A percentile compares a stretch with the other conserved stretches of the same genome.
phyloP scores from a whole-genome alignment of 768 basidiomycete genomes.

The Cystobasidiopsis lactophilus region DNA sequence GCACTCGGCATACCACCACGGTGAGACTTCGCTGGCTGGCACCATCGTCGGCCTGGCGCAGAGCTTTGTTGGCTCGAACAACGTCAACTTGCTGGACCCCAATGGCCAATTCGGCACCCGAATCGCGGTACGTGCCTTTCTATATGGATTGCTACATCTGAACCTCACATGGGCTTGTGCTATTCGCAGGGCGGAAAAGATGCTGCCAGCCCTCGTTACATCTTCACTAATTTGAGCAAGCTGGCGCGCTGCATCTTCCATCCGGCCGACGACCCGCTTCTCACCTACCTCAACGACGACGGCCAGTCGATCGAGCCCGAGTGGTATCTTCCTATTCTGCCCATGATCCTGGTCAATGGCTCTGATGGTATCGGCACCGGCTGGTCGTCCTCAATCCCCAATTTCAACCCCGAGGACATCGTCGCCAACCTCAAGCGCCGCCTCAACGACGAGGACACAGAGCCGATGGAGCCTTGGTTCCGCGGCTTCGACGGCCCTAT shows the following conservation, averaged over 20 bases:
- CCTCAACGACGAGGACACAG: constrained; percentile 63
- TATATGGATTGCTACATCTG: constrained; percentile 14
- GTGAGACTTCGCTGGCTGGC: constrained; percentile 60
- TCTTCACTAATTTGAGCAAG: constrained; percentile 56
- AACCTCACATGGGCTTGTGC: constrained; percentile 20
- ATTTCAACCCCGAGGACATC: constrained; percentile 77
- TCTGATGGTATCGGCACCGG: constrained; percentile 96
- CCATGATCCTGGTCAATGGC: constrained; percentile 75
- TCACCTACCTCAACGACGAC: constrained; percentile 67
- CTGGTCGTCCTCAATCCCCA: constrained; percentile 84
- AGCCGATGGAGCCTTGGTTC: constrained; percentile 91
- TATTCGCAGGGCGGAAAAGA: constrained; percentile 99
- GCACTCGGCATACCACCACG: constrained; percentile 89
- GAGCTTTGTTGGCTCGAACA: constrained; percentile 84
- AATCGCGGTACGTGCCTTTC: too few species aligned
- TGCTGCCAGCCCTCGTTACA: constrained; percentile 88
- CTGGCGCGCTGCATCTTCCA: constrained; percentile 61
- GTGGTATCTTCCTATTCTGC: constrained; percentile 76
- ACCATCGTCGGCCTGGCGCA: constrained; percentile 92
- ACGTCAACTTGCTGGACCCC: constrained; percentile 65
- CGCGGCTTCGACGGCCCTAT: constrained; percentile 45
- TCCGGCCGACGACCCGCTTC: constrained; percentile 61
- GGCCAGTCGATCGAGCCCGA: constrained; percentile 72
- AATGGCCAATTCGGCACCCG: constrained; percentile 93
- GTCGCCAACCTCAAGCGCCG: constrained; percentile 64